Evolutionary conservation across 495 filamentous ascomycete genomes (phyloP), one percentile per base, ranked within the genome.

Genomic region (Viridothelium virens): DNA sequence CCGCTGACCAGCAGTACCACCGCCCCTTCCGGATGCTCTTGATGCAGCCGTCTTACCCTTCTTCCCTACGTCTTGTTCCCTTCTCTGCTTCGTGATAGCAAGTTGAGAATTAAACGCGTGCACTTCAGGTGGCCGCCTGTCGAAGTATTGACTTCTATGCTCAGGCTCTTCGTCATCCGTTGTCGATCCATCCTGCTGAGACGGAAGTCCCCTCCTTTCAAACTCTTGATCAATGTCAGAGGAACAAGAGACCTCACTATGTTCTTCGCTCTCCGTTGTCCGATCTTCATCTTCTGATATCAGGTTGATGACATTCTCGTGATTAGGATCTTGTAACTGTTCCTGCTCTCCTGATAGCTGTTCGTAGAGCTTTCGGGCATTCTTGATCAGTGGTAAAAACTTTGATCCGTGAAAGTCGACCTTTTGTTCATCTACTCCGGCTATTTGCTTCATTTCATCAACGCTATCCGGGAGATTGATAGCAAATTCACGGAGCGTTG

Each of bases 401-500:
- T 79, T 76, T 37, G 76, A 76, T 18, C 92, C 91, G 71, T 89
- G 89, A n/a, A 77, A 78, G 5, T 82, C 72, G 33, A 94, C 89
- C 73, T 86, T 90, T 31, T 90, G 85, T 10, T 74, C 69, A 62
- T 91, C 85, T 64, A 96, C 88, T 12, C 84, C 85, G 0, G 82
- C 83, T 65, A 97, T 90, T 3, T 75, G 71, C 44, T 77, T 77
- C 82, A 98, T 86, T 66, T 87, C 79, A 2, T 77, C 78, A 47
- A 77, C 66, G 39, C 74, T 78, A 70, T 83, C 87, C 68, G 93
- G 87, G 56, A 89, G 91, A 38, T 78, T 71, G 48, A 96, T 89
- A 4, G 85, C 91, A 88, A 98, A 96, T 71, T 91, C 87, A 36
- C 91, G 87, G 63, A 95, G 78, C 1, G 90, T 79, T 37, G 81